Percentiles rank a stretch among this genome's conserved stretches.
These are phyloP conservation scores for Sporothrix dimorphospora DNA, from an alignment of 2,329 filamentous ascomycete genomes.

Conservation along the genomic window DNA sequence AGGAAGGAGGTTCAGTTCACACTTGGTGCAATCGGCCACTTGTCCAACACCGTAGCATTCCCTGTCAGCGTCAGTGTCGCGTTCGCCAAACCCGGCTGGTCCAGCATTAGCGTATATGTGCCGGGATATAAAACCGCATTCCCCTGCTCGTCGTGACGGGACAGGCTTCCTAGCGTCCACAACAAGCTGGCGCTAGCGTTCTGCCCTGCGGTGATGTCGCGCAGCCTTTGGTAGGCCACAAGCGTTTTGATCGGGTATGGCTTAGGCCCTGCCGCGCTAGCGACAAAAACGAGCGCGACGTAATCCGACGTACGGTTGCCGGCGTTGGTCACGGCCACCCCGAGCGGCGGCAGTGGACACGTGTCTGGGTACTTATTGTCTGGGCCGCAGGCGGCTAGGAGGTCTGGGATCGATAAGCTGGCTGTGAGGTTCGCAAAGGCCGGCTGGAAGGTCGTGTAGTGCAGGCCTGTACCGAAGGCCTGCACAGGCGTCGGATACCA, in stretches of 20 bases:
- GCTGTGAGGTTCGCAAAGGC: neutral
- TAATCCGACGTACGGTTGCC: slow-evolving; percentile 55
- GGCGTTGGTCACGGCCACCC: slow-evolving; percentile 47
- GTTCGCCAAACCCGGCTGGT: slow-evolving; percentile 46
- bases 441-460: slow-evolving; percentile 59
- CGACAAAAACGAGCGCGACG: slow-evolving; percentile 54
- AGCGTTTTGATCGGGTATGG: slow-evolving; percentile 58
- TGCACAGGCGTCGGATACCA: slow-evolving; percentile 58
- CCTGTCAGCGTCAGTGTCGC: slow-evolving; percentile 53
- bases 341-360: slow-evolving; percentile 23
- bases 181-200: slow-evolving; percentile 43
- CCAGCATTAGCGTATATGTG: slow-evolving; percentile 52
- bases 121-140: slow-evolving; percentile 58
- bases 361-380: slow-evolving; percentile 39
- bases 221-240: slow-evolving; percentile 52
- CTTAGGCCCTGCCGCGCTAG: slow-evolving; percentile 49
- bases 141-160: slow-evolving; percentile 53
- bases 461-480: slow-evolving; percentile 59
- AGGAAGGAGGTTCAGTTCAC: too few species aligned
- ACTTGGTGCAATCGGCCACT: slow-evolving; percentile 3
- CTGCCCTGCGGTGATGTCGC: slow-evolving; percentile 42
- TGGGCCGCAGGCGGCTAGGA: slow-evolving; percentile 39
- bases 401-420: neutral
- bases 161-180: slow-evolving; percentile 53
- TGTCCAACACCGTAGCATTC: slow-evolving; percentile 46